These are phyloP conservation scores for Botrytis porri DNA, from an alignment of 2,329 filamentous ascomycete genomes.

Conservation along the genomic window DNA sequence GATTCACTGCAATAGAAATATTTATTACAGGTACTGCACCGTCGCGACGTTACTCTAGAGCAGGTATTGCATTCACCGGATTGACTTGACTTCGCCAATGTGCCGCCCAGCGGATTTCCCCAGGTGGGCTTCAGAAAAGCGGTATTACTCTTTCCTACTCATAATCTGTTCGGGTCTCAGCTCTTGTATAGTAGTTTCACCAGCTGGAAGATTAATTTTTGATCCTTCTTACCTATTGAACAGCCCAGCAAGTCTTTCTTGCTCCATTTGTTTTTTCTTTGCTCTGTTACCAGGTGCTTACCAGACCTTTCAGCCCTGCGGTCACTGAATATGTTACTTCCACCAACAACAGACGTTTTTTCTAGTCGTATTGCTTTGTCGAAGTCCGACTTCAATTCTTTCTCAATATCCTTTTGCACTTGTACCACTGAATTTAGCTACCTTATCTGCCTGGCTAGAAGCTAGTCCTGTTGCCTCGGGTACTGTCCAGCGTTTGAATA, in stretches of 20 bases:
- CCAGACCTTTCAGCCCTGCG: background rate
- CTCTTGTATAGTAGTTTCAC: background rate
- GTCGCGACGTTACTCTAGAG: background rate
- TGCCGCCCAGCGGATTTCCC: background rate
- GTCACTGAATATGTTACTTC: background rate
- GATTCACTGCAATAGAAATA: background rate
- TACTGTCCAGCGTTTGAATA: background rate
- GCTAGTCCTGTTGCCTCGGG: background rate
- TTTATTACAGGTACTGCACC: background rate
- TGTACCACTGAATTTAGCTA: background rate
- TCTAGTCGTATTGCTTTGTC: background rate
- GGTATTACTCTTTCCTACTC: background rate
- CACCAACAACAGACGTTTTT: background rate
- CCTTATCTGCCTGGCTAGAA: background rate
- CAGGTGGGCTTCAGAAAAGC: background rate
- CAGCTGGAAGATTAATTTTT: background rate
- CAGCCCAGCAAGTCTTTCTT: background rate
- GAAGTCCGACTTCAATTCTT: background rate
- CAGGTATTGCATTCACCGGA: background rate
- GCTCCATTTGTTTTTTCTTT: background rate
- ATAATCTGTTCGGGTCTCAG: background rate
- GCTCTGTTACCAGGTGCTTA: background rate
- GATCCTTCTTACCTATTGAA: background rate
- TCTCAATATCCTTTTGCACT: background rate
- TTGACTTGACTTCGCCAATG: background rate